Conservation (phyloP, 1,284 basidiomycete species). For the Malassezia sp. region DNA sequence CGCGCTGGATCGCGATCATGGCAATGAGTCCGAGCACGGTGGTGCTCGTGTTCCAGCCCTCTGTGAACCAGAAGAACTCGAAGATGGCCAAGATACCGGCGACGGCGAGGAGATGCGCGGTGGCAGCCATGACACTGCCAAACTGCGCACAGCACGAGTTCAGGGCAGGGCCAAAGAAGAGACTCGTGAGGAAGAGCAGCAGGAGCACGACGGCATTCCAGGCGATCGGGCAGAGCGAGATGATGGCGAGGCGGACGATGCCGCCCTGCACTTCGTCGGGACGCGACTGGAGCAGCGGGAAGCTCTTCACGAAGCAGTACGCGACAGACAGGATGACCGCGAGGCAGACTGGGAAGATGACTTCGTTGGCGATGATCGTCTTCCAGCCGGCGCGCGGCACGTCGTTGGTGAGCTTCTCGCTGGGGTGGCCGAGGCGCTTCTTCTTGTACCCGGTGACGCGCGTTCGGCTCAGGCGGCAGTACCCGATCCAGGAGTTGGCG, state of each 20-base stretch:
- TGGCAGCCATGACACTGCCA: constrained; percentile 44
- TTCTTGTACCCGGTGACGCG: constrained; percentile 47
- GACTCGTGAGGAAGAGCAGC: constrained; percentile 71
- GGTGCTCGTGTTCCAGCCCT: constrained; percentile 80
- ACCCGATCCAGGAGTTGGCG: constrained; percentile 47
- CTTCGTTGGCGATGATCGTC: constrained; percentile 42
- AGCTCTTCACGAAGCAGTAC: constrained; percentile 46
- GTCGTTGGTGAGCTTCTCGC: constrained; percentile 44
- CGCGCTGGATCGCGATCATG: constrained; percentile 45
- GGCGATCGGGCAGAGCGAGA: constrained; percentile 85
- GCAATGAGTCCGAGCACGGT: constrained; percentile 54
- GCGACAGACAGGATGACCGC: constrained; percentile 45
- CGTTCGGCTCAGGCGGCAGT: constrained; percentile 45
- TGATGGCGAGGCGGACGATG: constrained; percentile 80
- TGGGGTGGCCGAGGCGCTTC: constrained; percentile 47
- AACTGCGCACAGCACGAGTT: constrained; percentile 54
- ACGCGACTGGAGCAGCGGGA: constrained; percentile 37
- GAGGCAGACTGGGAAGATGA: constrained; percentile 37
- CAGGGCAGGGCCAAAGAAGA: constrained; percentile 84
- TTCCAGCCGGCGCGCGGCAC: constrained; percentile 44
- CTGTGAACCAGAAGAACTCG: constrained; percentile 70
- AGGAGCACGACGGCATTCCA: constrained; percentile 85
- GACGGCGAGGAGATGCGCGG: constrained; percentile 42
- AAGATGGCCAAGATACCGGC: constrained; percentile 38
- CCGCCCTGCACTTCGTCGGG: constrained; percentile 51